A percentile compares a stretch with the other conserved stretches of the same genome.
Conservation (phyloP, 1,284 basidiomycete species). For the Trichosporon ovoides region DNA sequence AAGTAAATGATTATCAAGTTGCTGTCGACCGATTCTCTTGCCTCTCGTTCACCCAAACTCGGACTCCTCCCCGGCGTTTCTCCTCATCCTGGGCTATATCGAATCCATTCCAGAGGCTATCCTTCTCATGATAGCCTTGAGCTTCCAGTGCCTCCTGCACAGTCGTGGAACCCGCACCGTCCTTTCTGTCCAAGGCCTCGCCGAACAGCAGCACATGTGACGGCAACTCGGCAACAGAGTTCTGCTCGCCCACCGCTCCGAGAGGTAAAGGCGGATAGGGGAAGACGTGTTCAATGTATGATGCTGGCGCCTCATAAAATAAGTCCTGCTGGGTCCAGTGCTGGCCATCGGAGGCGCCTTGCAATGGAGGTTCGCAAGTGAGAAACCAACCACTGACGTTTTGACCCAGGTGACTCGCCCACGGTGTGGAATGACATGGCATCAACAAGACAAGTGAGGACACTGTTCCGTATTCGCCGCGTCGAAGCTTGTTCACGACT, state of each 20-base stretch:
- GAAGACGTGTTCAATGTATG: conserved; percentile 59
- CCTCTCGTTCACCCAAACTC: conserved; percentile 24
- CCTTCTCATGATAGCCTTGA: conserved; percentile 62
- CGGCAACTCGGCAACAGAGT: conserved; percentile 51
- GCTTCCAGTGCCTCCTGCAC: conserved; percentile 55
- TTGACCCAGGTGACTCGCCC: conserved; percentile 71
- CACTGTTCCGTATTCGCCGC: conserved; percentile 24
- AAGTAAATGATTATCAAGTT: too few species aligned
- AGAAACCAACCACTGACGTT: conserved; percentile 69
- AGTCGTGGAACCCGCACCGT: neutral
- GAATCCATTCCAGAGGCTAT: conserved; percentile 59
- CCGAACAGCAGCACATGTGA: conserved; percentile 75
- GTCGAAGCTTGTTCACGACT: conserved; percentile 54
- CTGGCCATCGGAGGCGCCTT: neutral
- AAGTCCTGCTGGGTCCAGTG: conserved; percentile 79
- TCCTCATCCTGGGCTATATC: conserved; percentile 69
- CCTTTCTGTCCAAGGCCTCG: conserved; percentile 53
- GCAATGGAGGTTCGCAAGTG: conserved; percentile 82
- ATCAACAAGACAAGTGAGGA: conserved; percentile 72
- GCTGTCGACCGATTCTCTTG: too few species aligned
- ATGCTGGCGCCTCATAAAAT: conserved; percentile 70
- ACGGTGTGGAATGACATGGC: conserved; percentile 98
- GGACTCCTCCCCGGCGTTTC: conserved; percentile 68
- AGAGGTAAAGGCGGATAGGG: conserved; percentile 49
- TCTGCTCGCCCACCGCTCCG: neutral